Percentiles rank a stretch among this genome's conserved stretches.
These are phyloP conservation scores for Calonectria hongkongensis DNA, from an alignment of 2,329 filamentous ascomycete genomes.

Conservation along the genomic window DNA sequence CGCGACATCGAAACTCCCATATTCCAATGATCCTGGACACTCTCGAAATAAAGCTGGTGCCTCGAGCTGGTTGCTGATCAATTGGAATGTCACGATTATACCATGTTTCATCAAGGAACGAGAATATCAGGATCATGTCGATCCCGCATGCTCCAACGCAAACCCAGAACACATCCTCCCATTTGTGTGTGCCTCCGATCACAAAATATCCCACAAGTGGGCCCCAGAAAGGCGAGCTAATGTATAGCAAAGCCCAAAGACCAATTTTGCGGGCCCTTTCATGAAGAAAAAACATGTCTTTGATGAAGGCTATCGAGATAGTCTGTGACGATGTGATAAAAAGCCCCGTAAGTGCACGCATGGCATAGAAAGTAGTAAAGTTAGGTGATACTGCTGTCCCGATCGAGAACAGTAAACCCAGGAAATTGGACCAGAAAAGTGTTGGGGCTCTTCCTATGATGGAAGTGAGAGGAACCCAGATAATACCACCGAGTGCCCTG, in stretches of 20 bases:
- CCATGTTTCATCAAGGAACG: conserved; percentile 69
- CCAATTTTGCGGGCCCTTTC: conserved; percentile 71
- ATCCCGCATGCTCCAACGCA: conserved; percentile 63
- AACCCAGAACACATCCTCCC: conserved; percentile 69
- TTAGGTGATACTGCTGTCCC: conserved; percentile 33
- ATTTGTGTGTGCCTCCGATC: conserved; percentile 63
- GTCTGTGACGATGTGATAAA: conserved; percentile 67
- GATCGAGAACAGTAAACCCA: conserved; percentile 45
- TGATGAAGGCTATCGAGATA: conserved; percentile 71
- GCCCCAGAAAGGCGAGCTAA: conserved; percentile 66
- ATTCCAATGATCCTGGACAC: conserved; percentile 49
- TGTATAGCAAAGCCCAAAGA: conserved; percentile 66
- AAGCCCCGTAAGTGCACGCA: conserved; percentile 58
- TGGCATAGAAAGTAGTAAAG: conserved; percentile 39
- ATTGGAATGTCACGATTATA: conserved; percentile 66
- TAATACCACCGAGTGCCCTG: conserved; percentile 42
- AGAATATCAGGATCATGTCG: conserved; percentile 61
- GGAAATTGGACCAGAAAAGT: conserved; percentile 46
- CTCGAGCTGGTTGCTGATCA: conserved; percentile 59
- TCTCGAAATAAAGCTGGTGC: conserved; percentile 52
- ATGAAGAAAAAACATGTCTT: conserved; percentile 77
- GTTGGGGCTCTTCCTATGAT: conserved; percentile 46
- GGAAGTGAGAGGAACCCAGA: conserved; percentile 48
- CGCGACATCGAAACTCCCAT: conserved; percentile 40
- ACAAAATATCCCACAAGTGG: conserved; percentile 70